phyloP scores from a whole-genome alignment of 352 stramenopile species.

The Pythium dissimile region DNA sequence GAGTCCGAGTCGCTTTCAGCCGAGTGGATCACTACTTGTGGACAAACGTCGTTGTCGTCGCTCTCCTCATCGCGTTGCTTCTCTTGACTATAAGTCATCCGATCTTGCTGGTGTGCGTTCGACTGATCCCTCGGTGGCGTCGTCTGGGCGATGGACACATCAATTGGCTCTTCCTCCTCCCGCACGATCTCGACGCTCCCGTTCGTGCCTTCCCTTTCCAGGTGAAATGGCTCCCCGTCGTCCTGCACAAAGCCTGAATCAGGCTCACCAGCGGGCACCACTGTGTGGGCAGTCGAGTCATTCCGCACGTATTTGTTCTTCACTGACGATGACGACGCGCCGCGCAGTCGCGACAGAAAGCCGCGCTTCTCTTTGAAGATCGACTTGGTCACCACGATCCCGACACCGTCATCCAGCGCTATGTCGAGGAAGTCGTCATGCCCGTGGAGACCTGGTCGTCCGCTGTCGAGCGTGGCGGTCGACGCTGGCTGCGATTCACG shows the following conservation, averaged over 20 bases:
- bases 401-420: conserved; percentile 22
- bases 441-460: conserved; percentile 2
- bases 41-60: conserved; percentile 24
- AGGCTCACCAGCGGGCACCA: conserved; percentile 1
- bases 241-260: neutral
- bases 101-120: no score
- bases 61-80: conserved; percentile 28
- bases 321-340: conserved; percentile 19
- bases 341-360: conserved; percentile 31
- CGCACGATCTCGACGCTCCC: conserved; percentile 21
- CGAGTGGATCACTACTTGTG: conserved; percentile 74
- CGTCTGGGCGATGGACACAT: conserved; percentile 38
- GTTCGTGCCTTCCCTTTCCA: neutral
- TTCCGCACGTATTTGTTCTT: conserved; percentile 28
- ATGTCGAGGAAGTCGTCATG: conserved; percentile 34
- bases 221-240: neutral
- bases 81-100: no score
- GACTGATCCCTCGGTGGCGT: no score
- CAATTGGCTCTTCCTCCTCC: conserved; percentile 49
- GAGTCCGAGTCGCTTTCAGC: conserved; percentile 59
- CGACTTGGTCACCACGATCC: conserved; percentile 65
- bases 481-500: conserved; percentile 1
- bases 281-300: conserved; percentile 3
- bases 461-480: neutral
- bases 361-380: conserved; percentile 54